phyloP scores from a whole-genome alignment of 2,329 filamentous ascomycete species.

The Xylariaceae sp. region DNA sequence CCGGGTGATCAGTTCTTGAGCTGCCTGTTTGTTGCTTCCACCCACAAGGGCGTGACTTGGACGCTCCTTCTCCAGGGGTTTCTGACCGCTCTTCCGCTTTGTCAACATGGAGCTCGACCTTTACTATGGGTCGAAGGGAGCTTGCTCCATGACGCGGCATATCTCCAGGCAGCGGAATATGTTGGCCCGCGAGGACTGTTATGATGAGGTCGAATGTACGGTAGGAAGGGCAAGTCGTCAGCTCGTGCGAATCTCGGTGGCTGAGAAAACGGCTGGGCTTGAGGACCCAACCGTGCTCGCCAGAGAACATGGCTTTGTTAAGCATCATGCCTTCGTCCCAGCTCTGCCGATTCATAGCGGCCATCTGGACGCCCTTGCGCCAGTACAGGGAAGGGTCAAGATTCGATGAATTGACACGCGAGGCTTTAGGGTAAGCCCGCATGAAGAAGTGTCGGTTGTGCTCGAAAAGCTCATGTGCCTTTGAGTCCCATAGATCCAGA shows the following conservation, averaged over 20 bases:
- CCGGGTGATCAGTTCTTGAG: constrained; percentile 55
- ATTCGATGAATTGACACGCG: constrained; percentile 82
- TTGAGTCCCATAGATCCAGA: constrained; percentile 49
- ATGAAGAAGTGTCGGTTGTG: constrained; percentile 89
- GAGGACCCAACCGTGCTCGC: constrained; percentile 74
- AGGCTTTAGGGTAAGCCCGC: constrained; percentile 80
- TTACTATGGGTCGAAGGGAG: constrained; percentile 66
- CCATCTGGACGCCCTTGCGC: constrained; percentile 95
- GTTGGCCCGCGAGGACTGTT: constrained; percentile 70
- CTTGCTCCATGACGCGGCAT: constrained; percentile 46
- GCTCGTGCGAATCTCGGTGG: constrained; percentile 35
- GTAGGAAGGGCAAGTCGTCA: constrained; percentile 43
- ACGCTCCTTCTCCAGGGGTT: constrained; percentile 35
- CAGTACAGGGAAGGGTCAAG: constrained; percentile 89
- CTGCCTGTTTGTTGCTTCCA: constrained; percentile 57
- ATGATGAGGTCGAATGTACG: constrained; percentile 62
- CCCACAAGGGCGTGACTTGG: constrained; percentile 49
- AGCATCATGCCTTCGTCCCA: constrained; percentile 93
- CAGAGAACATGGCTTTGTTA: constrained; percentile 96
- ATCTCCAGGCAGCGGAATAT: constrained; percentile 55
- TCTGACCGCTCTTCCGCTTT: constrained; percentile 40
- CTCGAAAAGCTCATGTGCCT: constrained; percentile 68
- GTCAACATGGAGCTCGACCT: constrained; percentile 76
- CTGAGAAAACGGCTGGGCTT: constrained; percentile 73
- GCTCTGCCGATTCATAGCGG: constrained; percentile 94